A percentile compares a stretch with the other conserved stretches of the same genome.
Evolutionary conservation across 495 filamentous ascomycete species (phyloP).

Genomic region (Ramalina intermedia): DNA sequence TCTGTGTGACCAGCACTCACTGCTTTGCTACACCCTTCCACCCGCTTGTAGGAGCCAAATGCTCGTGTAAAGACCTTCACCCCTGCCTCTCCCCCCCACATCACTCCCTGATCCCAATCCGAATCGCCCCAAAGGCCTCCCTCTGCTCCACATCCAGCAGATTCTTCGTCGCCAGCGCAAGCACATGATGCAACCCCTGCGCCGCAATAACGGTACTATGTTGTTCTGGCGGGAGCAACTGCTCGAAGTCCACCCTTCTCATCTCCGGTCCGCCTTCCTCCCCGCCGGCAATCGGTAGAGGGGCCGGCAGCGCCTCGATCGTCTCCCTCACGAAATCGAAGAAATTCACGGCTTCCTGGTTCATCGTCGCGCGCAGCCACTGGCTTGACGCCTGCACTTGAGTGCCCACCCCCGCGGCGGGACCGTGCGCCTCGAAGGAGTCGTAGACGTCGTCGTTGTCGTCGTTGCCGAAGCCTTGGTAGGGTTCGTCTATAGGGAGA

Average conservation of each 20-base stretch:
- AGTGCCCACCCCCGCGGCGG: slow-evolving; percentile 30
- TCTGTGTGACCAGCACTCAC: no score
- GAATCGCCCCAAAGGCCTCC: slow-evolving; percentile 21
- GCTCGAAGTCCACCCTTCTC: slow-evolving; percentile 39
- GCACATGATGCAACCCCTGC: slow-evolving; percentile 58
- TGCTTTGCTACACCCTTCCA: no score
- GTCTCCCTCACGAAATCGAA: slow-evolving; percentile 39
- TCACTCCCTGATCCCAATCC: slow-evolving; percentile 5
- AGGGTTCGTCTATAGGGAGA: slow-evolving; percentile 24
- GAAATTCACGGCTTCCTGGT: slow-evolving; percentile 44
- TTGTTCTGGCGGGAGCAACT: slow-evolving; percentile 39
- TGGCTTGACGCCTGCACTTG: slow-evolving; percentile 28
- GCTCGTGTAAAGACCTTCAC: not conserved
- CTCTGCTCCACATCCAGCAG: slow-evolving; percentile 41
- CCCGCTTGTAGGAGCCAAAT: no score
- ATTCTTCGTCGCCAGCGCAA: slow-evolving; percentile 53
- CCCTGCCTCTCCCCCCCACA: not conserved
- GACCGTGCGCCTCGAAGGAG: slow-evolving; percentile 30
- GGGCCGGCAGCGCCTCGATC: slow-evolving; percentile 18
- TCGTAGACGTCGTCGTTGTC: slow-evolving; percentile 24
- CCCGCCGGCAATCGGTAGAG: not conserved
- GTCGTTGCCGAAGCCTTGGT: slow-evolving; percentile 26
- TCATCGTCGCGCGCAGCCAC: slow-evolving; percentile 34
- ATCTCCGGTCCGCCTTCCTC: slow-evolving; percentile 23
- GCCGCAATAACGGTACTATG: slow-evolving; percentile 47